phyloP scores from a whole-genome alignment of 1,284 basidiomycete genomes.

The Irpex lacteus region DNA sequence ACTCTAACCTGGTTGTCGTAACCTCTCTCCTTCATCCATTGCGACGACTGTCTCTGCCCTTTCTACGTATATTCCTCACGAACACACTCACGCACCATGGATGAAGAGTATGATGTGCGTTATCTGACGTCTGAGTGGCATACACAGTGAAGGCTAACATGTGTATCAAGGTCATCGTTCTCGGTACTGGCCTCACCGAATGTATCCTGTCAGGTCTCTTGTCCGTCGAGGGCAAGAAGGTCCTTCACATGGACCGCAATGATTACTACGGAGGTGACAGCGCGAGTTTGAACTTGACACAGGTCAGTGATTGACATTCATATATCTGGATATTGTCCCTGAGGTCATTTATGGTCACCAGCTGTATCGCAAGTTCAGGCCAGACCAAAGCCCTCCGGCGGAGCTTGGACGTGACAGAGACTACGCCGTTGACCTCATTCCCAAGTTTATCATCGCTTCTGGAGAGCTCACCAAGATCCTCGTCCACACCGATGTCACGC shows the following conservation, averaged over 20 bases:
- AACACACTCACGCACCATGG: slow-evolving; percentile 50
- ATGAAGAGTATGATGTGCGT: slow-evolving; percentile 86
- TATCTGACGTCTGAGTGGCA: slow-evolving; percentile 5
- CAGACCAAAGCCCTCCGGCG: slow-evolving; percentile 64
- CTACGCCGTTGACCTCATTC: slow-evolving; percentile 93
- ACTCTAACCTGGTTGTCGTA: slow-evolving; percentile 2
- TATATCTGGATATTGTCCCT: not conserved
- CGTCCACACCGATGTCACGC: slow-evolving; percentile 98
- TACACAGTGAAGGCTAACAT: slow-evolving; percentile 5
- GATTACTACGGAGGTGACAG: slow-evolving; percentile 99
- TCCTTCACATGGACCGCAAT: slow-evolving; percentile 99
- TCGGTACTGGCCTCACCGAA: slow-evolving; percentile 96
- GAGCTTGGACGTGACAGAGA: slow-evolving; percentile 93
- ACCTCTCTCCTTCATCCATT: slow-evolving; percentile 7
- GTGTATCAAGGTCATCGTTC: slow-evolving; percentile 75
- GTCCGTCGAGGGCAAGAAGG: slow-evolving; percentile 99
- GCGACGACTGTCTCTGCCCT: not conserved
- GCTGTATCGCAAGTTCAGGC: slow-evolving; percentile 97
- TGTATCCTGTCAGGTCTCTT: slow-evolving; percentile 96
- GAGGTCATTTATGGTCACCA: slow-evolving; percentile 30
- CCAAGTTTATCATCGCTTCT: slow-evolving; percentile 97
- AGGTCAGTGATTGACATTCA: slow-evolving; percentile 51
- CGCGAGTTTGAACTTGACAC: slow-evolving; percentile 95
- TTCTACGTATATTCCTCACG: not conserved
- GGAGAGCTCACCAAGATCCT: slow-evolving; percentile 98